phyloP scores from a whole-genome alignment of 2,329 filamentous ascomycete genomes.

The Teratosphaeria destructans region DNA sequence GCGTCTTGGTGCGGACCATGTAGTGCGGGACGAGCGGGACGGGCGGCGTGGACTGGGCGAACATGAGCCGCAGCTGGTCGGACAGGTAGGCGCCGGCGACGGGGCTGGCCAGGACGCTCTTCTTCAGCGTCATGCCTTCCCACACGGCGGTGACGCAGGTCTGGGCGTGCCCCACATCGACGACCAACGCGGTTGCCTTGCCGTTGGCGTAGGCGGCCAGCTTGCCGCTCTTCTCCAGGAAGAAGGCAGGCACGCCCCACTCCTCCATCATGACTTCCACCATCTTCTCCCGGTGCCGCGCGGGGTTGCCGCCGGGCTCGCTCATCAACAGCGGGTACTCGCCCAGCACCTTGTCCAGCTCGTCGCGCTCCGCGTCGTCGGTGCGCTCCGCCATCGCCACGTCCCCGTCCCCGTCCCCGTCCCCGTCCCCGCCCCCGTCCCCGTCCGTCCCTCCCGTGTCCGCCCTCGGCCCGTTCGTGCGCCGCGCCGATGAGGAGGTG shows the following conservation, averaged over 20 bases:
- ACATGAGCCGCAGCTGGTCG: slow-evolving; percentile 73
- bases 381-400: slow-evolving; percentile 47
- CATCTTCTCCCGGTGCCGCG: slow-evolving; percentile 81
- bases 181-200: slow-evolving; percentile 83
- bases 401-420: slow-evolving; percentile 38
- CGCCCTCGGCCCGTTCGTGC: slow-evolving; percentile 55
- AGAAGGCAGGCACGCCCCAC: slow-evolving; percentile 93
- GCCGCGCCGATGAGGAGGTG: slow-evolving; percentile 48
- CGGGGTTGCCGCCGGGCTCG: slow-evolving; percentile 83
- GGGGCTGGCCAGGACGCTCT: slow-evolving; percentile 70
- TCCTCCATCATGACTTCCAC: slow-evolving; percentile 96
- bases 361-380: slow-evolving; percentile 48
- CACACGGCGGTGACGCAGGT: slow-evolving; percentile 85
- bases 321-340: slow-evolving; percentile 91
- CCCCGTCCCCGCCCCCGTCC: slow-evolving; percentile 24
- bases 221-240: slow-evolving; percentile 79
- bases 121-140: slow-evolving; percentile 87
- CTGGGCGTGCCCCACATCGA: slow-evolving; percentile 83
- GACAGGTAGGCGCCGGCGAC: slow-evolving; percentile 86
- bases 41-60: slow-evolving; percentile 54
- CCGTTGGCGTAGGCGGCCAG: slow-evolving; percentile 83
- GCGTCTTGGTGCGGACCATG: slow-evolving; percentile 74
- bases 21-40: slow-evolving; percentile 76
- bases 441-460: too few species aligned
- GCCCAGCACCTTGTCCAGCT: slow-evolving; percentile 62